Conservation (phyloP, 73 alveolate species). For the Loxodes magnus region DNA sequence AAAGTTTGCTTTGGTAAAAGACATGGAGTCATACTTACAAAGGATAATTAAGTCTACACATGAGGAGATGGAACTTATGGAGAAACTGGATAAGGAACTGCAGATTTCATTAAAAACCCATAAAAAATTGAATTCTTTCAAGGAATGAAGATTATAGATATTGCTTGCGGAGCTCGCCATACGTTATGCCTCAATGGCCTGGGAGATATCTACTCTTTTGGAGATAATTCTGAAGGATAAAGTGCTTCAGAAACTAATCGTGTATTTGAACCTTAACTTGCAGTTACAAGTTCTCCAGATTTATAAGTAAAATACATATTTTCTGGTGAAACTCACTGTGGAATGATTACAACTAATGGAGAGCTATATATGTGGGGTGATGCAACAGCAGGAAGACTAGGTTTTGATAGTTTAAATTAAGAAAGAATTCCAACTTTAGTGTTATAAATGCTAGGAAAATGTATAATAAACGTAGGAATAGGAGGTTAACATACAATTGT, state of each 20-base stretch:
- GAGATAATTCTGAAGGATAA: constrained; percentile 59
- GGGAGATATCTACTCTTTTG: constrained; percentile 40
- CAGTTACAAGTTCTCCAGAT: neutral
- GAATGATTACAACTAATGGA: constrained; percentile 4
- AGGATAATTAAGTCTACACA: neutral
- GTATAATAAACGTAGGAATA: too few species aligned
- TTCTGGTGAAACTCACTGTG: constrained; percentile 14
- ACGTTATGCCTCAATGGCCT: constrained; percentile 22
- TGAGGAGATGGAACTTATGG: constrained; percentile 15
- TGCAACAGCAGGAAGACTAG: constrained; percentile 15
- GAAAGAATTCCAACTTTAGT: too few species aligned
- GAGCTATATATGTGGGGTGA: constrained; percentile 10
- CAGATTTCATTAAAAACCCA: neutral
- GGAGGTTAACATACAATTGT: too few species aligned
- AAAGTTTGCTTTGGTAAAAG: constrained; percentile 1
- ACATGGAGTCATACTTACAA: neutral
- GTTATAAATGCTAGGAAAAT: too few species aligned
- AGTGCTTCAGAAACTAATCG: constrained; percentile 16
- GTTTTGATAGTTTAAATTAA: too few species aligned
- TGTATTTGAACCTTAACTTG: neutral
- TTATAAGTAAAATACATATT: neutral
- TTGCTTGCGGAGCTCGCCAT: constrained; percentile 58
- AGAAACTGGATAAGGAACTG: neutral
- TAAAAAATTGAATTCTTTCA: neutral
- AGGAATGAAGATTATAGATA: constrained; percentile 11